These are phyloP conservation scores for Fusarium tuaranense DNA, from an alignment of 2,329 filamentous ascomycete genomes.

Conservation along the genomic window DNA sequence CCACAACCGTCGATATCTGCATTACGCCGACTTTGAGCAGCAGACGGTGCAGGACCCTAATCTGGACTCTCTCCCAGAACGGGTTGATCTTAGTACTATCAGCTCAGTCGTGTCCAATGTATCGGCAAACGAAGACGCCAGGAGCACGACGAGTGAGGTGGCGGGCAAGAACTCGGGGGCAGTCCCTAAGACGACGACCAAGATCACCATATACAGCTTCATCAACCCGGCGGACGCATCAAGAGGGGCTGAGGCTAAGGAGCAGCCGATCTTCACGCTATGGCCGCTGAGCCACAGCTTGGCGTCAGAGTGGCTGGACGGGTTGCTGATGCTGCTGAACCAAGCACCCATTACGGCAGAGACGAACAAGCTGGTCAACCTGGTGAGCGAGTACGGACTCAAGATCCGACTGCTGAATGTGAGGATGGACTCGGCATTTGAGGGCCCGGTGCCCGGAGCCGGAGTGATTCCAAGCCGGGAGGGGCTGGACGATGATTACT, in stretches of 20 bases:
- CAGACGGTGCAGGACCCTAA: constrained; percentile 74
- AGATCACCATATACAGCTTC: constrained; percentile 91
- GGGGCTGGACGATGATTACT: constrained; percentile 92
- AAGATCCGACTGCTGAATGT: constrained; percentile 95
- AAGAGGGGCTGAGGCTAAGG: constrained; percentile 57
- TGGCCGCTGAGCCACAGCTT: constrained; percentile 83
- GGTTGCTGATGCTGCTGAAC: constrained; percentile 92
- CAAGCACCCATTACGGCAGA: constrained; percentile 97
- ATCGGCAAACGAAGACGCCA: constrained; percentile 69
- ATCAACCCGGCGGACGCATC: constrained; percentile 55
- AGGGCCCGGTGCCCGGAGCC: constrained; percentile 74
- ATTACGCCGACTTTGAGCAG: constrained; percentile 86
- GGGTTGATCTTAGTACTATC: constrained; percentile 87
- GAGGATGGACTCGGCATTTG: constrained; percentile 81
- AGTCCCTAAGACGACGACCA: constrained; percentile 71
- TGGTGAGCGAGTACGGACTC: constrained; percentile 90
- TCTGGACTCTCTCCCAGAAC: constrained; percentile 80
- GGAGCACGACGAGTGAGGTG: constrained; percentile 57
- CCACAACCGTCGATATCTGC: constrained; percentile 89
- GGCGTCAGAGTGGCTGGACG: constrained; percentile 97
- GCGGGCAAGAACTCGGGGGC: constrained; percentile 53
- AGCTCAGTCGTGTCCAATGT: constrained; percentile 96
- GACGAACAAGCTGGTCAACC: constrained; percentile 87
- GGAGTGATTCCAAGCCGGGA: constrained; percentile 85
- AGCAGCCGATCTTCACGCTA: constrained; percentile 83